phyloP scores from a whole-genome alignment of 2,329 filamentous ascomycete species.

The Trichoderma sp. region DNA sequence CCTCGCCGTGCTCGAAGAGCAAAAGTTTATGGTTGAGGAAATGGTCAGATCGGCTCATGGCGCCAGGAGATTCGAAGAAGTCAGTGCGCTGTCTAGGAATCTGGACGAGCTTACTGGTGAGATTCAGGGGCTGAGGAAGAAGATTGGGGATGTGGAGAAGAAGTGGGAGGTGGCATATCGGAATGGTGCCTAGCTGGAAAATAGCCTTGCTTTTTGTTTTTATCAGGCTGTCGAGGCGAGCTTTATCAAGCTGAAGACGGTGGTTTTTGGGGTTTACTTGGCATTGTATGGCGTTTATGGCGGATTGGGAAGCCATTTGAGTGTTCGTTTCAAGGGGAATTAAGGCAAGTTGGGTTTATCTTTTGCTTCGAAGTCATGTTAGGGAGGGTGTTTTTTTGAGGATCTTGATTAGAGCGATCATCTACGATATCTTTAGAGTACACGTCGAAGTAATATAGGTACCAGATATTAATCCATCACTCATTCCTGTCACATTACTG shows the following conservation, averaged over 20 bases:
- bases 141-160: slow-evolving; percentile 64
- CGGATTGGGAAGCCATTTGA: background rate
- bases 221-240: background rate
- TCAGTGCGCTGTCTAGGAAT: slow-evolving; percentile 74
- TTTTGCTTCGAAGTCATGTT: background rate
- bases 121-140: slow-evolving; percentile 65
- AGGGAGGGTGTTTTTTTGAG: too few relatives aligned
- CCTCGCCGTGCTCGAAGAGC: slow-evolving; percentile 83
- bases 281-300: slow-evolving; percentile 38
- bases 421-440: background rate
- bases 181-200: slow-evolving; percentile 25
- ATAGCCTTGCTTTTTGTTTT: background rate
- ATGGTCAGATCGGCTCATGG: slow-evolving; percentile 79
- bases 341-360: background rate
- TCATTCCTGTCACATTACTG: background rate
- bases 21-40: slow-evolving; percentile 81
- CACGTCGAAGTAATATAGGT: background rate
- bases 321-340: background rate
- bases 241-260: background rate
- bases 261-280: background rate
- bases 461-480: background rate
- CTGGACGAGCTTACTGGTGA: slow-evolving; percentile 78
- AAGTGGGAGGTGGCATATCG: slow-evolving; percentile 54
- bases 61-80: slow-evolving; percentile 80
- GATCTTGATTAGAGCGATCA: background rate